Conservation (phyloP, 129 eudicot species). For the Saussurea involucrata region DNA sequence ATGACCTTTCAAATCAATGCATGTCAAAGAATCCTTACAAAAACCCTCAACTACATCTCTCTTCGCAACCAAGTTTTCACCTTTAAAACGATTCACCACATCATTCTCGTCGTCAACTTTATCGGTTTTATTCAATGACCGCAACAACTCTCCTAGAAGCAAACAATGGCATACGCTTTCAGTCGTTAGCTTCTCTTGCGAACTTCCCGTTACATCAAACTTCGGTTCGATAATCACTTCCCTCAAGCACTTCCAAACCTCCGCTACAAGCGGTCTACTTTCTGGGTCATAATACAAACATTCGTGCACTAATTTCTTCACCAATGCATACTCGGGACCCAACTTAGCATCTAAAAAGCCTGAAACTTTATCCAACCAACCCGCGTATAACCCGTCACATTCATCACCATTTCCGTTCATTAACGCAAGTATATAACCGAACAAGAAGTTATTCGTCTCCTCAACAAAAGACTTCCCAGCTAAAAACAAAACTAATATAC, state of each 20-base stretch:
- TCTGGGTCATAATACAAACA: conserved; percentile 51
- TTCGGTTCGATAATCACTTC: conserved; percentile 33
- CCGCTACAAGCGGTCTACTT: conserved; percentile 49
- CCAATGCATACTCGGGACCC: conserved; percentile 16
- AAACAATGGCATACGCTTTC: conserved; percentile 34
- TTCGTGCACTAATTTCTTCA: conserved; percentile 39
- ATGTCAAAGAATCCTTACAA: conserved; percentile 34
- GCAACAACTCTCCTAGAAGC: conserved; percentile 54
- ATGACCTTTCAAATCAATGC: conserved; percentile 70
- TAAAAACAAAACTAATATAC: conserved; percentile 51
- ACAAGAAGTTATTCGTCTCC: conserved; percentile 33
- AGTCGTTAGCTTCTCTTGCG: conserved; percentile 5
- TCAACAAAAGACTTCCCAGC: conserved; percentile 56
- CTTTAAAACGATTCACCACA: conserved; percentile 15
- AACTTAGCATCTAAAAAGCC: conserved; percentile 31
- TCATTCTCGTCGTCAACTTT: conserved; percentile 26
- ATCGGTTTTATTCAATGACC: conserved; percentile 16
- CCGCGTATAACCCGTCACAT: conserved; percentile 22
- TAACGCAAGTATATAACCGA: conserved; percentile 18
- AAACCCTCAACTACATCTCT: conserved; percentile 48
- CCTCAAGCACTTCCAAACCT: conserved; percentile 64
- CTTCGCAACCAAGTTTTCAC: conserved; percentile 24
- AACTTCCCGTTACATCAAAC: conserved; percentile 26
- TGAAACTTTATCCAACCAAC: conserved; percentile 52
- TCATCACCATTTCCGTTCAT: conserved; percentile 33